phyloP scores from a whole-genome alignment of 179 eudicot species.

The Patellifolia procumbens region DNA sequence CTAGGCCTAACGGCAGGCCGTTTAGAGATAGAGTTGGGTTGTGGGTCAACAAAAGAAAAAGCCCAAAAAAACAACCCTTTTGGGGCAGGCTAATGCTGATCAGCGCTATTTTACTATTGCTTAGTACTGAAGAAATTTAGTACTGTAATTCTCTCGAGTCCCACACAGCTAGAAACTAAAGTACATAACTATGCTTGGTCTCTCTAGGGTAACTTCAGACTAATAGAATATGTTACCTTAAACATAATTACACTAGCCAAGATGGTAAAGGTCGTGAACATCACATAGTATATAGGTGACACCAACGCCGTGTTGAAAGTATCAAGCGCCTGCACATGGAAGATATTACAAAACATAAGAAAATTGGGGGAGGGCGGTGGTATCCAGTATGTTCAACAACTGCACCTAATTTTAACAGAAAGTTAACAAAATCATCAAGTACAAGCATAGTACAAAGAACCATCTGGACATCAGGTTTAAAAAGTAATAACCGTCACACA shows the following conservation, averaged over 20 bases:
- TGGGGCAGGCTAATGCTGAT: too few species aligned
- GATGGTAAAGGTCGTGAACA: conserved; percentile 62
- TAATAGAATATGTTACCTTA: conserved; percentile 45
- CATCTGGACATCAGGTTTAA: background rate
- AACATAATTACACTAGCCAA: conserved; percentile 72
- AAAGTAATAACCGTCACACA: too few species aligned
- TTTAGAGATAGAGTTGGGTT: too few species aligned
- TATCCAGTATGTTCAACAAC: background rate
- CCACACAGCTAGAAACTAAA: background rate
- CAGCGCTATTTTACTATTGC: too few species aligned
- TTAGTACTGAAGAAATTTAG: too few species aligned
- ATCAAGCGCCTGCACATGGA: conserved; percentile 59
- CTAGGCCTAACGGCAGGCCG: too few species aligned
- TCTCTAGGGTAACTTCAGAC: conserved; percentile 6
- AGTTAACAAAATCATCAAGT: background rate
- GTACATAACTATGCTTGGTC: background rate
- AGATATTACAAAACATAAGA: background rate
- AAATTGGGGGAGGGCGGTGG: background rate
- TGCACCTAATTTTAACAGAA: background rate
- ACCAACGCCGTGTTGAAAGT: conserved; percentile 74
- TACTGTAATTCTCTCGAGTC: too few species aligned
- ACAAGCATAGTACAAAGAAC: background rate
- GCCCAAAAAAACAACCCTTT: too few species aligned
- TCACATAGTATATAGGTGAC: conserved; percentile 68
- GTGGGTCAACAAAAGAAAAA: too few species aligned